Evolutionary conservation across 108 stramenopile species (phyloP).

Genomic region (Discostella stelligeroides): DNA sequence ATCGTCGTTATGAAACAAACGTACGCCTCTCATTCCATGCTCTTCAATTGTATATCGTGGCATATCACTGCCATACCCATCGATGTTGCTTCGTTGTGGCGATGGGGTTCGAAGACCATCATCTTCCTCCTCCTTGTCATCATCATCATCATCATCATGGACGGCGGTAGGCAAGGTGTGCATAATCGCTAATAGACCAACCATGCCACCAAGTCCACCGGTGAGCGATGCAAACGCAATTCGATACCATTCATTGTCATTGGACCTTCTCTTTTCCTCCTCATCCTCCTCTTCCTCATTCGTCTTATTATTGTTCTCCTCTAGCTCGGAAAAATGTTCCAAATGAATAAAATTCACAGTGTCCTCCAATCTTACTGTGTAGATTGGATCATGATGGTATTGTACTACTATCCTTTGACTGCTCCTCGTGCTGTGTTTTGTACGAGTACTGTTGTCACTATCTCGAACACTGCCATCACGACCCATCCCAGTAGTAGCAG

Average conservation of each 20-base stretch:
- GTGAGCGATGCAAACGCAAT: too few species aligned
- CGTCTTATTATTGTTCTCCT: too few species aligned
- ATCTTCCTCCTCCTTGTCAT: not conserved
- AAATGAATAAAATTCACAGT: not conserved
- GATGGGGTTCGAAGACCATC: not conserved
- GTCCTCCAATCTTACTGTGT: not conserved
- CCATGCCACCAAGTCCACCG: too few species aligned
- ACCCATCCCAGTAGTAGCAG: too few species aligned
- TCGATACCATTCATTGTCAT: too few species aligned
- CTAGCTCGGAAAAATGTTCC: too few species aligned
- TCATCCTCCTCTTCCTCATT: too few species aligned
- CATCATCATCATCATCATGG: not conserved
- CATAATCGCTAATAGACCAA: too few species aligned
- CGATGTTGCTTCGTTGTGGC: not conserved
- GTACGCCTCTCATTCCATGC: constrained; percentile 5
- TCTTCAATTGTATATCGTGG: not conserved
- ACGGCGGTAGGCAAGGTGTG: not conserved
- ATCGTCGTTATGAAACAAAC: not conserved
- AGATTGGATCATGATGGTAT: not conserved
- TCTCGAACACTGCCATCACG: not conserved
- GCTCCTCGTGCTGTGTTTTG: too few species aligned
- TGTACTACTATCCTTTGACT: too few species aligned
- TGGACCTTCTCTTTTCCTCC: too few species aligned
- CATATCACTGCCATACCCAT: not conserved
- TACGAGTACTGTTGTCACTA: too few species aligned